A percentile compares a stretch with the other conserved stretches of the same genome.
Conservation (phyloP, 192 early-diverging fungal genomes). For the Coemansia sp. region DNA sequence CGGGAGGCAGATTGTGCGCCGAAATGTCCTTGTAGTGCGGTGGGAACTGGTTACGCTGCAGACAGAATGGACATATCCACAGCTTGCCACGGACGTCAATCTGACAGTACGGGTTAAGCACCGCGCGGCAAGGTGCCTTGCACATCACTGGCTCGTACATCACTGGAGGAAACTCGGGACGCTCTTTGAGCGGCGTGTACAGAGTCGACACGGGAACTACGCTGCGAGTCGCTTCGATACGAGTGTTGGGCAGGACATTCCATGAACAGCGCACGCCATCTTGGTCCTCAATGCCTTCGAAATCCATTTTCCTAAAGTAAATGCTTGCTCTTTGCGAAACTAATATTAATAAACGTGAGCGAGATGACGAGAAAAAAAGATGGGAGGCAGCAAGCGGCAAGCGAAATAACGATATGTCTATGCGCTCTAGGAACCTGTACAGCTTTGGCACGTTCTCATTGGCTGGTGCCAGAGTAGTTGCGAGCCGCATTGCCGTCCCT, state of each 20-base stretch:
- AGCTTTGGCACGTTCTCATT: slow-evolving; percentile 26
- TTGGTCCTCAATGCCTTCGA: slow-evolving; percentile 88
- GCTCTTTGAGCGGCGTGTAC: slow-evolving; percentile 95
- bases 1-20: slow-evolving; percentile 87
- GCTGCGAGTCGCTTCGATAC: slow-evolving; percentile 90
- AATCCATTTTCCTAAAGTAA: slow-evolving; percentile 63
- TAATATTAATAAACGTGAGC: not conserved
- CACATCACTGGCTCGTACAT: slow-evolving; percentile 98
- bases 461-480: not conserved
- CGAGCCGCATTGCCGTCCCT: not conserved
- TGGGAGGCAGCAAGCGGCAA: not conserved
- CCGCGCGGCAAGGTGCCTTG: slow-evolving; percentile 90
- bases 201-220: slow-evolving; percentile 92
- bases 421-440: not conserved
- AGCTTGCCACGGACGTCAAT: slow-evolving; percentile 94
- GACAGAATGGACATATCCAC: slow-evolving; percentile 99
- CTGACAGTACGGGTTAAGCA: slow-evolving; percentile 98
- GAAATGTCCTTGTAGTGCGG: slow-evolving; percentile 97
- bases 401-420: not conserved
- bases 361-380: slow-evolving; percentile 8
- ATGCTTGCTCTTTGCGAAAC: not conserved
- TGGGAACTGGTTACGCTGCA: slow-evolving; percentile 95
- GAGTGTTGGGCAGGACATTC: slow-evolving; percentile 95
- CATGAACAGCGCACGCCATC: slow-evolving; percentile 96
- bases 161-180: slow-evolving; percentile 80